Conservation (phyloP, 1,139 yeast genomes). For the Hemisphaericaspora subhashii region DNA sequence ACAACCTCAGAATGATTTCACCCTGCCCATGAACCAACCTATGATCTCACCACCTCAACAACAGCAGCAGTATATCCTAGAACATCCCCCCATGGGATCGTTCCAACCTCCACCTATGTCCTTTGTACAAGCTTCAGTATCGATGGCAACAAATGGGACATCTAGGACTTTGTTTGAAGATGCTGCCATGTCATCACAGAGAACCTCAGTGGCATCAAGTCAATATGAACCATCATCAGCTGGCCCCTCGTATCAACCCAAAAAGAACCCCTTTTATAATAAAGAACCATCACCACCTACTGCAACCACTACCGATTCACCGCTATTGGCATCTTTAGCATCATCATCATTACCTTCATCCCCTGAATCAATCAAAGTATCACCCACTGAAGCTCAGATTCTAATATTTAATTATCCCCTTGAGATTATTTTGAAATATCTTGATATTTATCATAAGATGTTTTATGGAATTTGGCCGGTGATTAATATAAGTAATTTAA, state of each 20-base stretch:
- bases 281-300: neutral
- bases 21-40: neutral
- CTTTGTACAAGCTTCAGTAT: neutral
- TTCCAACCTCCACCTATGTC: neutral
- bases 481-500: conserved; percentile 17
- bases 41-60: conserved; percentile 1
- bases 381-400: conserved; percentile 7
- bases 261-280: neutral
- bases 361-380: conserved; percentile 3
- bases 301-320: neutral
- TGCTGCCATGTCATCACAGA: neutral
- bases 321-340: neutral
- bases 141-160: neutral
- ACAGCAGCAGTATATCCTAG: neutral
- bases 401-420: conserved; percentile 15
- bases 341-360: neutral
- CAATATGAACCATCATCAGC: neutral
- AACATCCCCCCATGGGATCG: neutral
- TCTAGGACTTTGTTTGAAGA: neutral
- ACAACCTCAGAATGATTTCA: no score
- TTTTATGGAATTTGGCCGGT: conserved; percentile 35
- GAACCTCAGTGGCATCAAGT: neutral
- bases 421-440: conserved; percentile 11
- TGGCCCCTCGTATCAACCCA: neutral
- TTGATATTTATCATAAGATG: conserved; percentile 30